These are phyloP conservation scores for Populus pruinosa DNA, from an alignment of 345 rosid species.

Conservation along the genomic window DNA sequence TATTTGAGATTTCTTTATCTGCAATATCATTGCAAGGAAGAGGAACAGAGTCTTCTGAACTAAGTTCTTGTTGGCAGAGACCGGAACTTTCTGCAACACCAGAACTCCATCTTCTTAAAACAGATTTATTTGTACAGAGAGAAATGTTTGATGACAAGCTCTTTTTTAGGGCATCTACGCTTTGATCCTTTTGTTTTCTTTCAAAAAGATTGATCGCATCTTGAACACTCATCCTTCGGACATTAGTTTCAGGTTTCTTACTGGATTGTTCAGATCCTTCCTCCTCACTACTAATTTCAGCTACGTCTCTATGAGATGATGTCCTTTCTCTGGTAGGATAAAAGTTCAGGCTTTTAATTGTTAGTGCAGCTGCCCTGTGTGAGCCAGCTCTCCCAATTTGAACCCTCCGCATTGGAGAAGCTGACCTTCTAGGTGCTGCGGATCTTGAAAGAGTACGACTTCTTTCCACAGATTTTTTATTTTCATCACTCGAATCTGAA, in stretches of 20 bases:
- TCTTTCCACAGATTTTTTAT: constrained; percentile 43
- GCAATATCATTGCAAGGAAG: constrained; percentile 19
- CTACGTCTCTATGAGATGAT: constrained; percentile 33
- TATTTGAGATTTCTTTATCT: constrained; percentile 22
- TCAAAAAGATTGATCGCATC: constrained; percentile 63
- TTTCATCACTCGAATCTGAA: constrained; percentile 41
- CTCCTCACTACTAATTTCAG: constrained; percentile 34
- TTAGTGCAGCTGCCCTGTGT: constrained; percentile 48
- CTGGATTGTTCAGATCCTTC: constrained; percentile 38
- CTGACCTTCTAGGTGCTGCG: constrained; percentile 57
- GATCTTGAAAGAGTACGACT: constrained; percentile 50
- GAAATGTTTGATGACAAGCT: constrained; percentile 30
- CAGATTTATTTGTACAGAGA: constrained; percentile 40
- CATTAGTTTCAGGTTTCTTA: constrained; percentile 37
- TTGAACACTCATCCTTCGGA: constrained; percentile 55
- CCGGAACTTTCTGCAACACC: constrained; percentile 40
- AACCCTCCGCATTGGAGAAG: constrained; percentile 68
- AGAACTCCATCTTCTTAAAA: constrained; percentile 67
- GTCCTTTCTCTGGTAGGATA: constrained; percentile 46
- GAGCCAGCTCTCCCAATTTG: constrained; percentile 59
- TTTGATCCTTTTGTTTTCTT: constrained; percentile 51
- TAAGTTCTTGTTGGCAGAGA: constrained; percentile 28
- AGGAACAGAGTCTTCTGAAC: constrained; percentile 25
- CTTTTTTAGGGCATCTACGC: constrained; percentile 34
- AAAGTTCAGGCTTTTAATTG: constrained; percentile 56